These are phyloP conservation scores for Kodamaea leandrae DNA, from an alignment of 805 yeast genomes.

Conservation along the genomic window DNA sequence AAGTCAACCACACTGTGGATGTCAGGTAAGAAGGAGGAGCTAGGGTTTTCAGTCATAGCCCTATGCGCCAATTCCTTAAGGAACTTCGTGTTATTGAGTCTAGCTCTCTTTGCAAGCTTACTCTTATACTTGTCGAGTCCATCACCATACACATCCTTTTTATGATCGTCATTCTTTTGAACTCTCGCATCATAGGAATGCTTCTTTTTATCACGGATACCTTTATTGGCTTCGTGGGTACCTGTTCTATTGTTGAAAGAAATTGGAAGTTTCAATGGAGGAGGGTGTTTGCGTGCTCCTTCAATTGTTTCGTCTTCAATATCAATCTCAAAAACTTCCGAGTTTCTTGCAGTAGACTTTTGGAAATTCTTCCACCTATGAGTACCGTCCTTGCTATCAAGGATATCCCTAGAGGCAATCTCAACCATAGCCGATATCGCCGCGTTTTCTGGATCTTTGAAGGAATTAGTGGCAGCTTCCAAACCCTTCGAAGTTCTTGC, in stretches of 20 bases:
- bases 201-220: conserved; percentile 79
- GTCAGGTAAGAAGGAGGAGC: conserved; percentile 49
- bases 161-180: conserved; percentile 61
- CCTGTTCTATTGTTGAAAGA: conserved; percentile 91
- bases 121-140: conserved; percentile 67
- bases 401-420: conserved; percentile 65
- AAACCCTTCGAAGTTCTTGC: conserved; percentile 43
- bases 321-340: conserved; percentile 22
- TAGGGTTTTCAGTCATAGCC: conserved; percentile 37
- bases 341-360: conserved; percentile 13
- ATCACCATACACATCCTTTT: conserved; percentile 69
- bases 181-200: conserved; percentile 81
- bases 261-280: conserved; percentile 39
- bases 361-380: conserved; percentile 42
- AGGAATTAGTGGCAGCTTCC: conserved; percentile 45
- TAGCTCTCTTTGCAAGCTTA: conserved; percentile 44
- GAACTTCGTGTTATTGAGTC: conserved; percentile 53
- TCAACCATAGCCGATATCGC: conserved; percentile 70
- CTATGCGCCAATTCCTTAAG: conserved; percentile 55
- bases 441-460: conserved; percentile 28
- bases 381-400: conserved; percentile 49
- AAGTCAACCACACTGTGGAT: conserved; percentile 55
- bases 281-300: conserved; percentile 20
- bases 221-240: conserved; percentile 64
- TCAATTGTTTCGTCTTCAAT: conserved; percentile 17